phyloP scores from a whole-genome alignment of 331 rosid species.

The Phaseolus coccineus region DNA sequence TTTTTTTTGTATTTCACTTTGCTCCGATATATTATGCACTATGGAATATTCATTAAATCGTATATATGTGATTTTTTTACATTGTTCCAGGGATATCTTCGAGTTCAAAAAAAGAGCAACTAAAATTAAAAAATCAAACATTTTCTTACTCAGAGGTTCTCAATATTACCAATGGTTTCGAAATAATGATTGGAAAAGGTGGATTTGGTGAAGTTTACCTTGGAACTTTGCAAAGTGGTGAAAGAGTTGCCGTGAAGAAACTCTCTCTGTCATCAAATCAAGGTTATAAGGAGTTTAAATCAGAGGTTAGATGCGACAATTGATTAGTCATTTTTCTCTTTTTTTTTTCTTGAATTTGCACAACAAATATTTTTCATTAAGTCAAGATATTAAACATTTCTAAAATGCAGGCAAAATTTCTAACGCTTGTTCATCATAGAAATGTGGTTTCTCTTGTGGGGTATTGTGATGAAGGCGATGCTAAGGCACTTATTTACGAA shows the following conservation, averaged over 20 bases:
- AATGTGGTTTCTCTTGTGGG: constrained; percentile 46
- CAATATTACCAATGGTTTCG: constrained; percentile 51
- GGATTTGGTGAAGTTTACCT: constrained; percentile 45
- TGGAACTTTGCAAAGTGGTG: constrained; percentile 35
- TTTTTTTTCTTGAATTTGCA: background rate
- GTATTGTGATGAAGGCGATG: constrained; percentile 39
- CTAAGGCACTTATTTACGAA: constrained; percentile 41
- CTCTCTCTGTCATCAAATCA: constrained; percentile 46
- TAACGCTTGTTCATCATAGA: constrained; percentile 44
- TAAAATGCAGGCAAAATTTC: constrained; percentile 42
- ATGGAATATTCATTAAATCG: background rate
- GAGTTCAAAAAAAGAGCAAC: background rate
- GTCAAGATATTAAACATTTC: background rate
- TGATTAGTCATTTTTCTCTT: background rate
- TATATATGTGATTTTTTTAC: background rate
- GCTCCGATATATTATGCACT: no score
- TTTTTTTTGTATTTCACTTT: no score
- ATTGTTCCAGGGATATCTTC: constrained; percentile 8
- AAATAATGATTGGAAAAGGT: constrained; percentile 44
- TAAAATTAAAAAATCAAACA: constrained; percentile 5
- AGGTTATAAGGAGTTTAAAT: constrained; percentile 47
- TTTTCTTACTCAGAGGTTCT: constrained; percentile 43
- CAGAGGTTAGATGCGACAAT: constrained; percentile 48
- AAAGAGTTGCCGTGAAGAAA: constrained; percentile 7
- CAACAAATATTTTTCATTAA: background rate